These are phyloP conservation scores for Eremothecium coryli DNA, from an alignment of 1,139 yeast species.

Conservation along the genomic window DNA sequence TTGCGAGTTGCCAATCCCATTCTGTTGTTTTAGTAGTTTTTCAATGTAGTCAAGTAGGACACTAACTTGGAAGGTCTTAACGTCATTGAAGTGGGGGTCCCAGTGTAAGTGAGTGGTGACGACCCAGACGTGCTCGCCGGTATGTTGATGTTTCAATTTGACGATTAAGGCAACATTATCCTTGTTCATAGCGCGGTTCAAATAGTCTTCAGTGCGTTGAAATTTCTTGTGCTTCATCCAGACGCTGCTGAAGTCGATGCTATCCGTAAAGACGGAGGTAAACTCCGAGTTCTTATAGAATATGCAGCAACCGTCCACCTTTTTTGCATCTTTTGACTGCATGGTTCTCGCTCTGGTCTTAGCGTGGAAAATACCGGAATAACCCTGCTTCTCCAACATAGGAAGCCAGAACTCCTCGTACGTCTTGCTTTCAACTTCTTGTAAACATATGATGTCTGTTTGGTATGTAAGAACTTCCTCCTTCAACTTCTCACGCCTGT, in stretches of 20 bases:
- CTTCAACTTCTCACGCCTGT: slow-evolving; percentile 65
- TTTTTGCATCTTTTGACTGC: slow-evolving; percentile 72
- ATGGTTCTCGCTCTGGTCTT: slow-evolving; percentile 91
- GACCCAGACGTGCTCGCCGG: slow-evolving; percentile 65
- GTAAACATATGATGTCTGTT: slow-evolving; percentile 80
- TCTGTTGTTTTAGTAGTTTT: slow-evolving; percentile 35
- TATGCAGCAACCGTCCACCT: slow-evolving; percentile 96
- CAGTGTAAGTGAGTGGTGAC: slow-evolving; percentile 95
- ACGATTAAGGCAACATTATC: slow-evolving; percentile 83
- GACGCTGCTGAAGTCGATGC: slow-evolving; percentile 77
- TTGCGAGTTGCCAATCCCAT: slow-evolving; percentile 33
- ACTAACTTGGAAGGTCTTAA: slow-evolving; percentile 91
- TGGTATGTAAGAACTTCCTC: slow-evolving; percentile 58
- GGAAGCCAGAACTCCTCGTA: slow-evolving; percentile 85
- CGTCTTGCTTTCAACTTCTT: slow-evolving; percentile 86
- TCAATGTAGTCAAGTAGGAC: slow-evolving; percentile 83
- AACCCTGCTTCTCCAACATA: slow-evolving; percentile 60
- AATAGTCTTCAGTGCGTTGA: slow-evolving; percentile 87
- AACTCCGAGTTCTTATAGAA: slow-evolving; percentile 68
- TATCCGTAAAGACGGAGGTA: slow-evolving; percentile 58
- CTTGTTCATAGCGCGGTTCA: slow-evolving; percentile 92
- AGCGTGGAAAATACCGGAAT: slow-evolving; percentile 71
- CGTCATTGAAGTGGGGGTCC: slow-evolving; percentile 97
- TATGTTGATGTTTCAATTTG: slow-evolving; percentile 62
- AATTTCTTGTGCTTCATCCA: slow-evolving; percentile 85